Evolutionary conservation across 148 eudicot species (phyloP).

Genomic region (Fagopyrum homotropicum): DNA sequence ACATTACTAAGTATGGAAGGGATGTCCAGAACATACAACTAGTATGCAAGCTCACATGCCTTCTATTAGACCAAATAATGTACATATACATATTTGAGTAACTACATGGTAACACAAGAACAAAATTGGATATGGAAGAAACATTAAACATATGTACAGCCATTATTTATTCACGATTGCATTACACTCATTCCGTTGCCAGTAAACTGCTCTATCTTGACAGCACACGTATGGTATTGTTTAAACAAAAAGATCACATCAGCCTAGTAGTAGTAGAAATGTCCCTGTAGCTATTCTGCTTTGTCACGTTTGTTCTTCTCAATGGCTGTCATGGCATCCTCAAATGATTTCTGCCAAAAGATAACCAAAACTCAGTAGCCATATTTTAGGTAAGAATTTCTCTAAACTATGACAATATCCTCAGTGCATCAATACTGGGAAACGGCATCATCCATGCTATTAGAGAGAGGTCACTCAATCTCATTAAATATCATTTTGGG

Average conservation of each 20-base stretch:
- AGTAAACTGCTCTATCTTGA: background rate
- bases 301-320: slow-evolving; percentile 26
- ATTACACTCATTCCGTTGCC: background rate
- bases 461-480: background rate
- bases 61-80: background rate
- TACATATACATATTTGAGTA: background rate
- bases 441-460: background rate
- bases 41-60: background rate
- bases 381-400: background rate
- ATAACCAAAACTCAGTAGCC: background rate
- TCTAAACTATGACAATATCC: background rate
- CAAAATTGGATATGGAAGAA: background rate
- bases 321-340: slow-evolving; percentile 31
- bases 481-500: background rate
- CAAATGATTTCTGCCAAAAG: slow-evolving; percentile 29
- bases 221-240: background rate
- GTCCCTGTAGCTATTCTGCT: background rate
- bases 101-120: background rate
- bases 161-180: background rate
- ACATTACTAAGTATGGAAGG: background rate
- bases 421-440: background rate
- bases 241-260: background rate
- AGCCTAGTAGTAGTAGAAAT: background rate
- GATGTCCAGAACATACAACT: background rate
- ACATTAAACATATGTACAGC: background rate